Evolutionary conservation across 2,329 filamentous ascomycete genomes (phyloP).

Genomic region (Rosellinia necatrix): DNA sequence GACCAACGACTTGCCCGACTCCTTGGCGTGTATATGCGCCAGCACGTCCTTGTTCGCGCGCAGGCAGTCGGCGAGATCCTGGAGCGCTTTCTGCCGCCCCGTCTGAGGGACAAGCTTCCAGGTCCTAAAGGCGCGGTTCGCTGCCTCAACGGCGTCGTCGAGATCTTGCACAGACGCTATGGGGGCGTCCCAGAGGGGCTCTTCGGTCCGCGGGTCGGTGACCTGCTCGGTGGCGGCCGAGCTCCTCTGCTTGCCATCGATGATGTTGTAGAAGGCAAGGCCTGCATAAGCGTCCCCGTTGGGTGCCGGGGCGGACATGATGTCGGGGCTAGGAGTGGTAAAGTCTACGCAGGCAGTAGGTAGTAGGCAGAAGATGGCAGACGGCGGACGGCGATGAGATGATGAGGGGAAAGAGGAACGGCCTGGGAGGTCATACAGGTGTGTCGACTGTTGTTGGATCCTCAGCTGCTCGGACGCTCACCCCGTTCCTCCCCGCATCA

Average conservation of each 20-base stretch:
- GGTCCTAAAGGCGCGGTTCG: slow-evolving; percentile 49
- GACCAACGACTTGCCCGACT: slow-evolving; percentile 56
- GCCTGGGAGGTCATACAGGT: too few species aligned
- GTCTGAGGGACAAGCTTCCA: slow-evolving; percentile 52
- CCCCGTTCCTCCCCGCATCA: neutral
- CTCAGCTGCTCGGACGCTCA: neutral
- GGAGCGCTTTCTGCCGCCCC: slow-evolving; percentile 48
- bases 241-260: slow-evolving; percentile 48
- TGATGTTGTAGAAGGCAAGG: slow-evolving; percentile 49
- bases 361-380: neutral
- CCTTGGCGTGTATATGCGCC: slow-evolving; percentile 49
- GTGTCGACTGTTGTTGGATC: neutral
- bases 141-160: slow-evolving; percentile 50
- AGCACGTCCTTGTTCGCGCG: slow-evolving; percentile 49
- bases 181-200: slow-evolving; percentile 51
- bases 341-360: neutral
- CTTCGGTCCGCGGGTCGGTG: slow-evolving; percentile 51
- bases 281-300: slow-evolving; percentile 23
- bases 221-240: slow-evolving; percentile 44
- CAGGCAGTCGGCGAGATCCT: slow-evolving; percentile 47
- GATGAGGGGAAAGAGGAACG: slow-evolving; percentile 11
- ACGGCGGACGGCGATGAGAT: neutral
- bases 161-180: slow-evolving; percentile 49
- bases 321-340: neutral
- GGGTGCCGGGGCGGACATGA: slow-evolving; percentile 22